A percentile compares a stretch with the other conserved stretches of the same genome.
Evolutionary conservation across 768 basidiomycete species (phyloP).

Genomic region (Suillus ampliporus): DNA sequence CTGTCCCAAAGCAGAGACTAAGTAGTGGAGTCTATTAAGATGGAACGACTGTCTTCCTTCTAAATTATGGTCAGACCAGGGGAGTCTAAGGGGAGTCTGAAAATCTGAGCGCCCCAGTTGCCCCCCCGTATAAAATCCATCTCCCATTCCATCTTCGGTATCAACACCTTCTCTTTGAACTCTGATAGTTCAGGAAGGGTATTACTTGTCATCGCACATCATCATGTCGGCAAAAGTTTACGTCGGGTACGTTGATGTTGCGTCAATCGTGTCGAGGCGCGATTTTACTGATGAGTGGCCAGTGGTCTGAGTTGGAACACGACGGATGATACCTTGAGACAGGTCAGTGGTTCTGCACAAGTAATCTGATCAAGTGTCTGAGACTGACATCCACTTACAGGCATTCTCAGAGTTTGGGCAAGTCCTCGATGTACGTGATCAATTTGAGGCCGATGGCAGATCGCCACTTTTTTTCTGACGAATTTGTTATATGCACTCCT

Average conservation of each 20-base stretch:
- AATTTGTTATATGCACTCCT: constrained; percentile 32
- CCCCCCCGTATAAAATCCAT: constrained; percentile 35
- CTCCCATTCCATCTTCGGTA: constrained; percentile 22
- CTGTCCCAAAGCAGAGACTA: no score
- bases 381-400: constrained; percentile 26
- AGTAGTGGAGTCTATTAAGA: no score
- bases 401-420: constrained; percentile 50
- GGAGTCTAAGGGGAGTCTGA: constrained; percentile 35
- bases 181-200: constrained; percentile 15
- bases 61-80: no score
- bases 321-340: constrained; percentile 31
- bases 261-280: neutral
- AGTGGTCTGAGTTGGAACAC: constrained; percentile 41
- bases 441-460: constrained; percentile 36
- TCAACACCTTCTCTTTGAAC: constrained; percentile 11
- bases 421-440: constrained; percentile 55
- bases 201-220: constrained; percentile 20
- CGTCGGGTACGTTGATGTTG: constrained; percentile 28
- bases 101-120: constrained; percentile 24
- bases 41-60: no score
- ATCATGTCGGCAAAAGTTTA: constrained; percentile 40
- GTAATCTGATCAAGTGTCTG: neutral
- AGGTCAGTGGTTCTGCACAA: constrained; percentile 28
- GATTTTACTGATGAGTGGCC: constrained; percentile 6
- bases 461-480: constrained; percentile 25